Evolutionary conservation across 2,329 filamentous ascomycete species (phyloP).

Genomic region (Malbranchea zuffiana): DNA sequence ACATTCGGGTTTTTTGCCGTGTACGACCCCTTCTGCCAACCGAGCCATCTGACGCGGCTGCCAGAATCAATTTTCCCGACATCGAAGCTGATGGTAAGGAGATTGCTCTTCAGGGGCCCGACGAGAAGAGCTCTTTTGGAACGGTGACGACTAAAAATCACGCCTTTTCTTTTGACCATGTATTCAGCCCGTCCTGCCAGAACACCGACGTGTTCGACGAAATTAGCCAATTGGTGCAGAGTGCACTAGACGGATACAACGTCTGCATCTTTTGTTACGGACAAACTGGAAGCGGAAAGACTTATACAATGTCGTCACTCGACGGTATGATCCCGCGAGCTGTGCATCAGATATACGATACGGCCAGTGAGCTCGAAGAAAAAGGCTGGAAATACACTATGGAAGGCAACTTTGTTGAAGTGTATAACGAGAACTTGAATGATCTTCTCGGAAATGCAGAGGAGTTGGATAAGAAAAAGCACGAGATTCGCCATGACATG

Average conservation of each 20-base stretch:
- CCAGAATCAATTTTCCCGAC: slow-evolving; percentile 71
- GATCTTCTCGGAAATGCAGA: slow-evolving; percentile 68
- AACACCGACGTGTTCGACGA: slow-evolving; percentile 90
- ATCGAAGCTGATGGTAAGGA: slow-evolving; percentile 71
- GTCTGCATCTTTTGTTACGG: slow-evolving; percentile 99
- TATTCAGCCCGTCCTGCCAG: slow-evolving; percentile 65
- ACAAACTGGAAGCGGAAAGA: slow-evolving; percentile 95
- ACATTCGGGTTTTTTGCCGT: slow-evolving; percentile 95
- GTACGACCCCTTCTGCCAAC: slow-evolving; percentile 63
- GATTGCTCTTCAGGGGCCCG: slow-evolving; percentile 70
- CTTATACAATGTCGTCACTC: slow-evolving; percentile 80
- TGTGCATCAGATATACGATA: slow-evolving; percentile 86
- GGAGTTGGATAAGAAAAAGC: slow-evolving; percentile 66
- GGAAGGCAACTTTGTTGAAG: slow-evolving; percentile 90
- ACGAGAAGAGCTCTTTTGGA: slow-evolving; percentile 71
- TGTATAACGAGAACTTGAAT: slow-evolving; percentile 96
- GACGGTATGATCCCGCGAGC: slow-evolving; percentile 95
- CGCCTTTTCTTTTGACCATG: slow-evolving; percentile 83
- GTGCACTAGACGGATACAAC: slow-evolving; percentile 92
- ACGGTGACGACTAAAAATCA: slow-evolving; percentile 67
- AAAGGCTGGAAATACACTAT: slow-evolving; percentile 93
- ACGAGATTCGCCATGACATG: slow-evolving; percentile 81
- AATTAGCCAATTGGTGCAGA: slow-evolving; percentile 93
- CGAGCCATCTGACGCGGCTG: slow-evolving; percentile 50
- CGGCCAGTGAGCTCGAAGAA: slow-evolving; percentile 68